Evolutionary conservation across 108 stramenopile genomes (phyloP), one percentile per base, ranked within the genome.

Genomic region (Skeletonema menzelii): DNA sequence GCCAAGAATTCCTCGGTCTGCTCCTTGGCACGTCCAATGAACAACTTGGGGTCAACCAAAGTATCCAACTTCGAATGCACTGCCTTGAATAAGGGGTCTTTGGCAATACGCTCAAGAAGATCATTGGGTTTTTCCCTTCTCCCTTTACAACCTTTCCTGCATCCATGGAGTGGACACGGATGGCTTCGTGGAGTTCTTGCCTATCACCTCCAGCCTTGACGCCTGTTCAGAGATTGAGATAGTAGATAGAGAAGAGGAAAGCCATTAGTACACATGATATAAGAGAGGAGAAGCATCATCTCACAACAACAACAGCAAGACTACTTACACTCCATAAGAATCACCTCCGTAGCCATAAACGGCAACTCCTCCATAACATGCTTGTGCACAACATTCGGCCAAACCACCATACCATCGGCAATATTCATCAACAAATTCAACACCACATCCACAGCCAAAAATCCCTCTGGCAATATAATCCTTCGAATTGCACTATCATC

Each of bases 331-430:
- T 97, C 97, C 99, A 99, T 99, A 37, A 99, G 84, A 73, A 99
- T 99, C 59, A 95, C 96, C 83, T 99, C 99, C 1, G 99, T 99
- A 17, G 97, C 94, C 99, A 99, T 99, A 79, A 99, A 99, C 1
- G 99, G 99, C 40, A 99, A 80, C 87, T 99, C 99, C n/a, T 93
- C 91, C 87, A 92, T 93, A 37, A 97, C 97, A 64, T 97, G 97
- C 22, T 90, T 69, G 59, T 83, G 75, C 49, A 99, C 97, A 53
- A 99, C 97, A 42, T 96, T 85, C 5, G 97, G 97, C 99, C 99
- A 99, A 38, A 99, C 97, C 59, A 97, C 96, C 74, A 99, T 82
- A 2, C 99, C 99, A 75, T 97, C 95, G 27, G 91, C 85, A 84
- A 99, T 97, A 81, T 97, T 98, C 31, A 83, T 80, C 37, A 97